Evolutionary conservation across 495 filamentous ascomycete genomes (phyloP).

Genomic region (Schizothecium vesticola): DNA sequence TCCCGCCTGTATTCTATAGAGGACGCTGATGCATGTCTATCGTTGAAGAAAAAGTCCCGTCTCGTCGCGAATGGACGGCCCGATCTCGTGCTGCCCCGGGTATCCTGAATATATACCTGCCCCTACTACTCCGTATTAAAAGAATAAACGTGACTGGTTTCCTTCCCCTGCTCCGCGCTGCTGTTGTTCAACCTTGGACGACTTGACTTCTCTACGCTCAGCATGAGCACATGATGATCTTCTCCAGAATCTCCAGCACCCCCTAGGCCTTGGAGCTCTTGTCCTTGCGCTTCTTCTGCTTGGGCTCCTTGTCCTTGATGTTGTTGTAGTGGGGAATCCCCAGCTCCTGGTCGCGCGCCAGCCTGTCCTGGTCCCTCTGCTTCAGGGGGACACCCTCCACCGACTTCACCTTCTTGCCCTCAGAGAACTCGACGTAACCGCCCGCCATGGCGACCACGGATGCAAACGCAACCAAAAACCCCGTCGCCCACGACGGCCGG

Average conservation of each 20-base stretch:
- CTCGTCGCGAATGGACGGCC: not conserved
- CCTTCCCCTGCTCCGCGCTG: not conserved
- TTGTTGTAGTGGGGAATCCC: constrained; percentile 52
- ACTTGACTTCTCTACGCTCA: not conserved
- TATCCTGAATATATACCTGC: not conserved
- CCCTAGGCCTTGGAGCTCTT: not conserved
- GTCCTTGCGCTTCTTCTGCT: constrained; percentile 29
- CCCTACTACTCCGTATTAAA: not conserved
- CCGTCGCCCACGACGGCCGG: constrained; percentile 69
- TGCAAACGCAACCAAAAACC: constrained; percentile 64
- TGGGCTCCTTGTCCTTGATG: constrained; percentile 47
- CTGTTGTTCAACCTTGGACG: not conserved
- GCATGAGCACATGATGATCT: not conserved
- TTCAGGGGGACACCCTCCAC: constrained; percentile 57
- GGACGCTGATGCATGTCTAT: not conserved
- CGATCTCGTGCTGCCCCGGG: not conserved
- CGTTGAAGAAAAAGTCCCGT: not conserved
- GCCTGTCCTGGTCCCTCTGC: constrained; percentile 39
- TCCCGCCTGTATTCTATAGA: not conserved
- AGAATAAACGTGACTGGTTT: not conserved
- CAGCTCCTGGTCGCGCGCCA: constrained; percentile 42
- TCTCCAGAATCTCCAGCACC: not conserved
- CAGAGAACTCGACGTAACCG: constrained; percentile 62
- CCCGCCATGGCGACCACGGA: constrained; percentile 63
- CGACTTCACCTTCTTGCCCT: constrained; percentile 59